These are phyloP conservation scores for Xylaria sp. DNA, from an alignment of 2,329 filamentous ascomycete genomes.

Conservation along the genomic window DNA sequence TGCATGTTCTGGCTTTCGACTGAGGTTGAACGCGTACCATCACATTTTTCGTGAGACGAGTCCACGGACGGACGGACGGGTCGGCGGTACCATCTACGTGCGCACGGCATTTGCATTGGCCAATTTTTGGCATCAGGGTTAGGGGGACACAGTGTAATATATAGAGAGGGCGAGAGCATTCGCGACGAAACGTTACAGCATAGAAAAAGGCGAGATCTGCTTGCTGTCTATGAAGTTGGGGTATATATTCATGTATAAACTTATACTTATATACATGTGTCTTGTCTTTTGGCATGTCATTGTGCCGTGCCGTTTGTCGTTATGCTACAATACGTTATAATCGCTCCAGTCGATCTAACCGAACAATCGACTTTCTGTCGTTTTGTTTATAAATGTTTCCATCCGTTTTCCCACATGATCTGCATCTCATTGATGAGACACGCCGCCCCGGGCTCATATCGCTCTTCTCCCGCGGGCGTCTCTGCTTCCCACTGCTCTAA, in stretches of 20 bases:
- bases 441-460: constrained; percentile 40
- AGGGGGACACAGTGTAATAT: too few species aligned
- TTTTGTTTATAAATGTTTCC: constrained; percentile 47
- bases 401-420: constrained; percentile 53
- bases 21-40: too few species aligned
- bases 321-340: neutral
- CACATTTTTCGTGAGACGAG: neutral
- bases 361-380: neutral
- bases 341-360: neutral
- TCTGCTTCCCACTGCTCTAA: constrained; percentile 38
- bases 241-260: constrained; percentile 6
- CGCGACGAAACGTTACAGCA: neutral
- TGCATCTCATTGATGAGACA: constrained; percentile 58
- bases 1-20: constrained; percentile 1
- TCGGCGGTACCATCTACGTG: too few species aligned
- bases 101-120: too few species aligned
- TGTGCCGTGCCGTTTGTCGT: neutral
- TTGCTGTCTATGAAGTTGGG: neutral
- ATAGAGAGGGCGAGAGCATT: constrained; percentile 1
- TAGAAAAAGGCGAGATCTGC: constrained; percentile 10
- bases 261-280: neutral
- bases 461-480: constrained; percentile 30
- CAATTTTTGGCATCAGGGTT: too few species aligned
- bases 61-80: too few species aligned
- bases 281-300: neutral